These are phyloP conservation scores for Auriscalpium vulgare DNA, from an alignment of 768 basidiomycete species.

Conservation along the genomic window DNA sequence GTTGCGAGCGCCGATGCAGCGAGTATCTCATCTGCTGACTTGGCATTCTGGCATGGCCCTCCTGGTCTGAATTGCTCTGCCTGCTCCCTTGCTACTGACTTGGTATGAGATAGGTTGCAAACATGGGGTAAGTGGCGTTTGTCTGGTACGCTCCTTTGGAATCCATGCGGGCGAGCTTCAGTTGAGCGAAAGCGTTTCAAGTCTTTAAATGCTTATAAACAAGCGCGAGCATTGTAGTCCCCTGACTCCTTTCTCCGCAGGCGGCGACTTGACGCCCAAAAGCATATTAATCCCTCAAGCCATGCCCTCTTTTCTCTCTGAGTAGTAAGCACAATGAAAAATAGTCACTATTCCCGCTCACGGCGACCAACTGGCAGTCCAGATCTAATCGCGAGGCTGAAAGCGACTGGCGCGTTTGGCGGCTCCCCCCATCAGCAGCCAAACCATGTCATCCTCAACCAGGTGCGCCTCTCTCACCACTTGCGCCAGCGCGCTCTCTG, in stretches of 20 bases:
- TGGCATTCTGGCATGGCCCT: too few relatives aligned
- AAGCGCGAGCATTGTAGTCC: too few relatives aligned
- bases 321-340: conserved; percentile 42
- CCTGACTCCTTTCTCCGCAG: conserved; percentile 25
- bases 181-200: too few relatives aligned
- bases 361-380: conserved; percentile 44
- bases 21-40: too few relatives aligned
- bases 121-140: conserved; percentile 49
- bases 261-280: conserved; percentile 67
- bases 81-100: background rate
- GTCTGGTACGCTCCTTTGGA: background rate
- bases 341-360: conserved; percentile 1
- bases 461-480: conserved; percentile 35
- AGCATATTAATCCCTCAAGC: conserved; percentile 60
- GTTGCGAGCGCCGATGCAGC: background rate
- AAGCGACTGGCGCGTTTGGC: conserved; percentile 54
- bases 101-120: conserved; percentile 45
- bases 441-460: conserved; percentile 88
- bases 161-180: too few relatives aligned
- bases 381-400: conserved; percentile 64
- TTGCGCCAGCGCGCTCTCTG: background rate
- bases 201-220: too few relatives aligned
- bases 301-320: conserved; percentile 61
- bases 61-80: background rate
- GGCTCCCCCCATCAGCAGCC: conserved; percentile 57